These are phyloP conservation scores for Dictyophora rubrovolvata DNA, from an alignment of 768 basidiomycete species.

Conservation along the genomic window DNA sequence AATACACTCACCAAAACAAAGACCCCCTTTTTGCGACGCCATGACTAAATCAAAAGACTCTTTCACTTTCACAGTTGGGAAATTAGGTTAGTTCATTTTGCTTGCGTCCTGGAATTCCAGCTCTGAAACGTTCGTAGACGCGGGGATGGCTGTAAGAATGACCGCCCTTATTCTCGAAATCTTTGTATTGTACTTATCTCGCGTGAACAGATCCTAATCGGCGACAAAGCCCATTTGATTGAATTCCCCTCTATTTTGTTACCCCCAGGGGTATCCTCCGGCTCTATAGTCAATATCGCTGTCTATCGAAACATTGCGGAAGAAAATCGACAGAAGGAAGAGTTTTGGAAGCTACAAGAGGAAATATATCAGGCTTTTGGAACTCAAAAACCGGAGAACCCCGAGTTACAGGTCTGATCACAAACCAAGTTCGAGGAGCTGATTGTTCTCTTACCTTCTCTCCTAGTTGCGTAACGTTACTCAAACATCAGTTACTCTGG, in stretches of 20 bases:
- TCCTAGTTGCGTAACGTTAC: constrained; percentile 80
- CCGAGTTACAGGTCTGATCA: constrained; percentile 56
- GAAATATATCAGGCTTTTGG: constrained; percentile 74
- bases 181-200: neutral
- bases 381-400: constrained; percentile 50
- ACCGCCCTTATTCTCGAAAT: neutral
- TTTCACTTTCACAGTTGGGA: constrained; percentile 89
- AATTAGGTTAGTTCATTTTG: constrained; percentile 60
- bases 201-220: constrained; percentile 68
- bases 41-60: constrained; percentile 12
- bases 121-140: constrained; percentile 41
- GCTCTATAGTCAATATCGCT: constrained; percentile 95
- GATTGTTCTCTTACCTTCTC: neutral
- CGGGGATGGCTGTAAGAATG: constrained; percentile 77
- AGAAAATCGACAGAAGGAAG: constrained; percentile 69
- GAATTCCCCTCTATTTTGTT: constrained; percentile 95
- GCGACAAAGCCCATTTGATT: constrained; percentile 90
- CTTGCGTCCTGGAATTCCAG: constrained; percentile 5
- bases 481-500: constrained; percentile 92
- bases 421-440: neutral
- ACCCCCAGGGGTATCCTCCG: constrained; percentile 84
- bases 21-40: neutral
- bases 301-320: constrained; percentile 81
- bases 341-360: constrained; percentile 80
- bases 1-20: neutral